Evolutionary conservation across 441 rosid genomes (phyloP).

Genomic region (Erodium moschatum): DNA sequence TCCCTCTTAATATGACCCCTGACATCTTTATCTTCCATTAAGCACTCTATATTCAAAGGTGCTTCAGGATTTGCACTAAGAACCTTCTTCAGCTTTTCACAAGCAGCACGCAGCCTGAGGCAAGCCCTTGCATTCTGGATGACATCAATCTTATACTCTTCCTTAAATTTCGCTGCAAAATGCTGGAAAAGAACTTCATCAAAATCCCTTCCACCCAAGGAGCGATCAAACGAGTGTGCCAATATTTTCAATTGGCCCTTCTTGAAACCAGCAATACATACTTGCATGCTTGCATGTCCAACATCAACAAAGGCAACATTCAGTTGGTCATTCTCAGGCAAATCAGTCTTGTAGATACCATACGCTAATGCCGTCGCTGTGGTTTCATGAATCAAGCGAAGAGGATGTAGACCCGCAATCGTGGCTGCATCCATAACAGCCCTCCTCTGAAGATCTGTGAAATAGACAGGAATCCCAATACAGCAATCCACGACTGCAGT

Average conservation of each 20-base stretch:
- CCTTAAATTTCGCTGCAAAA: conserved; percentile 74
- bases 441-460: conserved; percentile 86
- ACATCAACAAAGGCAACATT: conserved; percentile 89
- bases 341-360: conserved; percentile 91
- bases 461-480: conserved; percentile 89
- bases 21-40: conserved; percentile 97
- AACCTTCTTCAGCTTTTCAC: conserved; percentile 90
- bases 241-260: conserved; percentile 74
- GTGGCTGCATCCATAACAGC: conserved; percentile 91
- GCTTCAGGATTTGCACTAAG: conserved; percentile 92
- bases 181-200: conserved; percentile 78
- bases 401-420: conserved; percentile 87
- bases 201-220: conserved; percentile 87
- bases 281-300: conserved; percentile 93
- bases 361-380: conserved; percentile 94
- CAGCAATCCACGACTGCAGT: conserved; percentile 90
- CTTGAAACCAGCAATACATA: conserved; percentile 79
- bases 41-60: conserved; percentile 80
- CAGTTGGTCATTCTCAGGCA: conserved; percentile 71
- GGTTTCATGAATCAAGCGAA: conserved; percentile 76
- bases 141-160: conserved; percentile 83
- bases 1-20: conserved; percentile 80
- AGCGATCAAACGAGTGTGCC: conserved; percentile 68
- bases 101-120: conserved; percentile 67
- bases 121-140: conserved; percentile 77